Percentiles rank a stretch among this genome's conserved stretches.
Evolutionary conservation across 164 flowering plant species (phyloP).

Genomic region (Dillenia turbinata): DNA sequence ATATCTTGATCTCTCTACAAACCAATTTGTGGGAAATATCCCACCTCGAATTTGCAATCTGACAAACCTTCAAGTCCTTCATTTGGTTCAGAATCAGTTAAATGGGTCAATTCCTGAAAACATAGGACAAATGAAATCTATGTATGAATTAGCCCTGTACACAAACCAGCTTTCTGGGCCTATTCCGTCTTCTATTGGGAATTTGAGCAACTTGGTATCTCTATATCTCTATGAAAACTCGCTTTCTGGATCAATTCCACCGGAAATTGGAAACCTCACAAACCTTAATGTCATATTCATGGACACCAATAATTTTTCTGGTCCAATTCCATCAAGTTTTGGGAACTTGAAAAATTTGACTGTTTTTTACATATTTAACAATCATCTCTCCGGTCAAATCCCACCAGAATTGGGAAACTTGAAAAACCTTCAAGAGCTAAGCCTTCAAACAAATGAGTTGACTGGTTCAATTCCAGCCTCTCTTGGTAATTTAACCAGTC

Average conservation of each 20-base stretch:
- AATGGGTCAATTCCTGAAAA: slow-evolving; percentile 19
- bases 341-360: slow-evolving; percentile 10
- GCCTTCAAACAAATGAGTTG: slow-evolving; percentile 2
- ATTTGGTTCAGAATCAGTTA: no score
- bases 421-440: slow-evolving; percentile 1
- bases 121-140: slow-evolving; percentile 7
- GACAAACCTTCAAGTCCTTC: no score
- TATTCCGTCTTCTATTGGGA: slow-evolving; percentile 11
- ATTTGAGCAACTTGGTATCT: not conserved
- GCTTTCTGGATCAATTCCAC: slow-evolving; percentile 20
- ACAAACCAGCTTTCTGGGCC: slow-evolving; percentile 12
- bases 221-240: slow-evolving; percentile 9
- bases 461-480: slow-evolving; percentile 17
- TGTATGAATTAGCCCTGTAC: slow-evolving; percentile 7
- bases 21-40: slow-evolving; percentile 13
- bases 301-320: slow-evolving; percentile 9
- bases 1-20: slow-evolving; percentile 13
- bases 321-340: slow-evolving; percentile 14
- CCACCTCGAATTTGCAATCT: slow-evolving; percentile 1
- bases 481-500: slow-evolving; percentile 11
- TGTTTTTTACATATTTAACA: slow-evolving; percentile 1
- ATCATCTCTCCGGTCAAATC: slow-evolving; percentile 20
- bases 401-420: slow-evolving; percentile 12
- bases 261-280: slow-evolving; percentile 23
- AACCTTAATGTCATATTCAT: slow-evolving; percentile 10